Evolutionary conservation across 2,329 filamentous ascomycete genomes (phyloP).

Genomic region (Fusarium continuum): DNA sequence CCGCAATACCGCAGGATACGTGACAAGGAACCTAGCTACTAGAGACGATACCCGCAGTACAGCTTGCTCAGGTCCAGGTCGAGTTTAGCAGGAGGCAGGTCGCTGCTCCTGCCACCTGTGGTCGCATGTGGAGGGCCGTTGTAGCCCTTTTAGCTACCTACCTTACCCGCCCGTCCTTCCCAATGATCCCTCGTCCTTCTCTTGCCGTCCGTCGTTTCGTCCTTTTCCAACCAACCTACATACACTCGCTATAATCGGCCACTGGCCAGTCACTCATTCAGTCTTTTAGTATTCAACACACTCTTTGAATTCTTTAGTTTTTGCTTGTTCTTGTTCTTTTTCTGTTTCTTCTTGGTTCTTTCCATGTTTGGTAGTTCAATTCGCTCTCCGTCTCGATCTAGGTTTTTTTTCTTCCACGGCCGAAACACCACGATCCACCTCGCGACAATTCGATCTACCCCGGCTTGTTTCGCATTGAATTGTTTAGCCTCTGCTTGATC

Average conservation of each 20-base stretch:
- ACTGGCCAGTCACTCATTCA: slow-evolving; percentile 43
- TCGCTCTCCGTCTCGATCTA: slow-evolving; percentile 22
- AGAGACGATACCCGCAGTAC: slow-evolving; percentile 26
- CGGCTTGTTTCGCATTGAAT: slow-evolving; percentile 25
- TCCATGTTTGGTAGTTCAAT: slow-evolving; percentile 24
- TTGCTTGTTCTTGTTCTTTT: slow-evolving; percentile 20
- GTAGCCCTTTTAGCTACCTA: slow-evolving; percentile 34
- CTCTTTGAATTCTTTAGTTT: slow-evolving; percentile 32
- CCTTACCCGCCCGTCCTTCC: slow-evolving; percentile 42
- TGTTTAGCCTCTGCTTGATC: slow-evolving; percentile 6
- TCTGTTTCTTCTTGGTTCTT: slow-evolving; percentile 22
- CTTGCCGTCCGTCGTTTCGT: slow-evolving; percentile 35
- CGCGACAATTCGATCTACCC: slow-evolving; percentile 25
- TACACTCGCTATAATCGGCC: slow-evolving; percentile 44
- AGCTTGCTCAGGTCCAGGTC: slow-evolving; percentile 22
- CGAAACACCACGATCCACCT: slow-evolving; percentile 32
- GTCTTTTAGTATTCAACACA: slow-evolving; percentile 35
- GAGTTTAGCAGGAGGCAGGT: slow-evolving; percentile 13
- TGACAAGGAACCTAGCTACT: no score
- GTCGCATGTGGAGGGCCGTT: slow-evolving; percentile 39
- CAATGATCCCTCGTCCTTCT: slow-evolving; percentile 38
- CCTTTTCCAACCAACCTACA: slow-evolving; percentile 35
- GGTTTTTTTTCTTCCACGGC: slow-evolving; percentile 13
- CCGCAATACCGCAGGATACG: slow-evolving; percentile 6
- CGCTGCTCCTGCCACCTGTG: slow-evolving; percentile 35